phyloP scores from a whole-genome alignment of 1,284 basidiomycete species.

The Trichosporon sp. region DNA sequence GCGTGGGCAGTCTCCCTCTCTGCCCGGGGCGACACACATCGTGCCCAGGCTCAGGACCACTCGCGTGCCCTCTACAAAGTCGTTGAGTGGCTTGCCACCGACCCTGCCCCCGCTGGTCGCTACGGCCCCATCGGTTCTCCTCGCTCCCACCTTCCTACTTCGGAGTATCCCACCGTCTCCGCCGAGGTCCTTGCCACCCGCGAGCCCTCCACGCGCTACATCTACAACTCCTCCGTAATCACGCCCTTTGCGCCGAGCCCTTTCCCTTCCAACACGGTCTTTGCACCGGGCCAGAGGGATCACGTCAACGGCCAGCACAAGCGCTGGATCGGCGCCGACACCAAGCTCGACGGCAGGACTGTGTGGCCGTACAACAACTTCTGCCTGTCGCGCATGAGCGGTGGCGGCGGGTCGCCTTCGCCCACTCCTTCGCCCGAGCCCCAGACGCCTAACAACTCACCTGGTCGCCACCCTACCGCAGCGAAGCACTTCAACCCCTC shows the following conservation, averaged over 20 bases:
- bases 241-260: not conserved
- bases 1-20: not conserved
- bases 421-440: not conserved
- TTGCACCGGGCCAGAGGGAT: not conserved
- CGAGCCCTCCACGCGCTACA: not conserved
- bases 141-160: no score
- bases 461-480: no score
- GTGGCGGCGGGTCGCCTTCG: not conserved
- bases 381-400: not conserved
- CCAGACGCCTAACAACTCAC: not conserved
- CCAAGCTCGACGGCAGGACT: not conserved
- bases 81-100: not conserved
- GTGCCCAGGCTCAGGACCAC: not conserved
- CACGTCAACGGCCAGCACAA: not conserved
- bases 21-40: not conserved
- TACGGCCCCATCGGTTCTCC: not conserved
- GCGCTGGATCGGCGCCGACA: not conserved
- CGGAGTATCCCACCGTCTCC: not conserved
- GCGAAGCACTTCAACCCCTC: no score
- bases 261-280: not conserved
- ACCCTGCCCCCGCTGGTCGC: no score
- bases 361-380: not conserved
- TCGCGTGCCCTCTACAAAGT: not conserved
- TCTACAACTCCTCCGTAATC: not conserved
- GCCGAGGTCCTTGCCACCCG: not conserved